Evolutionary conservation across 257 asterid genomes (phyloP), one percentile per base, ranked within the genome.

Genomic region (Gardenia jasminoides): DNA sequence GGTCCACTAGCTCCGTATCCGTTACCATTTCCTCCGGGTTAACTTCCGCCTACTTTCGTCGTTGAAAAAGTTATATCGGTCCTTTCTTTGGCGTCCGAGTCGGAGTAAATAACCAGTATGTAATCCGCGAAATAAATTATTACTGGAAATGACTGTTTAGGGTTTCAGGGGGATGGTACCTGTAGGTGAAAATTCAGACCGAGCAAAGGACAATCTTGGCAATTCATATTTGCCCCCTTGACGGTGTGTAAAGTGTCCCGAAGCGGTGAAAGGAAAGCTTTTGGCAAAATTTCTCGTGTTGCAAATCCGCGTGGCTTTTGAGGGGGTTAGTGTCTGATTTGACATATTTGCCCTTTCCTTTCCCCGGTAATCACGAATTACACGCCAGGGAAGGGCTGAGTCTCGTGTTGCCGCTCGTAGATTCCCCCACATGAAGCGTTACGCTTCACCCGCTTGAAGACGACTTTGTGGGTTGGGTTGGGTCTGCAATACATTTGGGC

Each of bases 1-100:
- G 90, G 64, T 67, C 87, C 83, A 91, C 88, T 68, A 96, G 86
- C 80, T 90, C 94, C 76, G 90, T 75, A n/a, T 96, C 98, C 84
- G 95, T 72, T 46, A 86, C 96, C 99, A 93, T 93, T 77, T 78
- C 84, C 74, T 65, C 75, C 84, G 84, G 88, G 80, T 79, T 78
- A 24, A 22, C 41, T 54, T n/a, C 41, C 41, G 41, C 41, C 4
- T 36, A 36, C 41, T 36, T 36, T 36, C 41, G 41, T 36, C 41
- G 2, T 36, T 36, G 41, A 36, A 36, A 36, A 36, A 36, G n/a
- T n/a, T n/a, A n/a, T 36, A 36, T 36, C 41, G 41, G 41, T n/a
- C n/a, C n/a, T n/a, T n/a, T n/a, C n/a, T n/a, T n/a, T n/a, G n/a
- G n/a, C n/a, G n/a, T n/a, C n/a, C n/a, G n/a, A n/a, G n/a, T n/a